Evolutionary conservation across 140 eudicot genomes (phyloP).

Genomic region (Flaveria floridana): DNA sequence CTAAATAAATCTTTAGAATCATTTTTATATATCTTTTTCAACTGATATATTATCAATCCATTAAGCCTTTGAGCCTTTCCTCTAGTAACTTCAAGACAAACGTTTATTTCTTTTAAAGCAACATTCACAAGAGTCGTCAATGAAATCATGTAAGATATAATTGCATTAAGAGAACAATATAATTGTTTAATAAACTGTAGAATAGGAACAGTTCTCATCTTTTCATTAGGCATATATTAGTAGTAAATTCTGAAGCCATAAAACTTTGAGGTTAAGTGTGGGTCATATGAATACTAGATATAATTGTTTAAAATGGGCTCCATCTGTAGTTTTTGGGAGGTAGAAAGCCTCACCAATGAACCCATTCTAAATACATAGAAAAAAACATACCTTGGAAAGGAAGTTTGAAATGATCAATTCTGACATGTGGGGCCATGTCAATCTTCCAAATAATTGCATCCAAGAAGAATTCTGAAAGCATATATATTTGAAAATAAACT

Average conservation of each 20-base stretch:
- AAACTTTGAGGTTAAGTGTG: not conserved
- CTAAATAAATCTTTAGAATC: not conserved
- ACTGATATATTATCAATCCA: not conserved
- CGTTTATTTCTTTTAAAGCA: not conserved
- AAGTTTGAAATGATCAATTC: slow-evolving; percentile 80
- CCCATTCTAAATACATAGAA: not conserved
- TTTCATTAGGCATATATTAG: not conserved
- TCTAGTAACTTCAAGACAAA: not conserved
- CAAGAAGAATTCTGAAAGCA: slow-evolving; percentile 70
- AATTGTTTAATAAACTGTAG: not conserved
- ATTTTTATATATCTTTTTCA: not conserved
- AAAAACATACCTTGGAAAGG: slow-evolving; percentile 71
- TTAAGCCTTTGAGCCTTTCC: not conserved
- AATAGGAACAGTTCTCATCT: not conserved
- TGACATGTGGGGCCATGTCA: slow-evolving; percentile 97
- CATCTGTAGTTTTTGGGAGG: slow-evolving; percentile 19
- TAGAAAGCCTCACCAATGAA: not conserved
- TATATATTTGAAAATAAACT: slow-evolving; percentile 53
- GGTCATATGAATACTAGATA: not conserved
- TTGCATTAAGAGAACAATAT: not conserved
- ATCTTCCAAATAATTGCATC: slow-evolving; percentile 85
- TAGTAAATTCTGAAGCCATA: not conserved
- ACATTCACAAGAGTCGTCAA: not conserved
- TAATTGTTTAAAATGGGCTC: slow-evolving; percentile 7
- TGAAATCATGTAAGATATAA: not conserved